Evolutionary conservation across 2,329 filamentous ascomycete genomes (phyloP), one percentile per base, ranked within the genome.

Genomic region (Neocatenulostroma microsporum): DNA sequence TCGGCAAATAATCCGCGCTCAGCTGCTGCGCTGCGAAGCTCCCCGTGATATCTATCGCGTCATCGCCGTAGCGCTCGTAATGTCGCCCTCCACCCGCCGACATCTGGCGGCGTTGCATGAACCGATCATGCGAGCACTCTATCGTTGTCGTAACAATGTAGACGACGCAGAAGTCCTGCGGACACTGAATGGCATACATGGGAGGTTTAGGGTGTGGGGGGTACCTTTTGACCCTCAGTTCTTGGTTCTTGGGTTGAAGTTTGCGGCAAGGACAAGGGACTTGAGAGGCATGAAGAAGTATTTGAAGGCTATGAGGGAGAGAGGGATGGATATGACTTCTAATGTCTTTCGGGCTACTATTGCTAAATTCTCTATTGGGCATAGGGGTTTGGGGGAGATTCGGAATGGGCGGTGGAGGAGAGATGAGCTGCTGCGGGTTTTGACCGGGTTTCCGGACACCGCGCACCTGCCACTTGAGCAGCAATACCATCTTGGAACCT

Each of bases 281-380:
- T 30, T 60, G 9, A 26, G 34, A 11, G 41, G 40, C 15, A 61
- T 62, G 58, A 54, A 56, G 41, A 47, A 42, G 27, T 59, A 54
- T 28, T 48, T 62, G 21, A 42, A 40, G 21, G 30, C 45, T 7
- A 37, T 53, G 2, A 38, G 42, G 5, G 42, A 54, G 18, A 5
- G n/a, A 3, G 27, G 34, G 7, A 14, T 6, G 14, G 19, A 17
- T 4, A 51, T 61, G 34, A 43, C 42, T 3, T 44, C 37, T 23
- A 52, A 51, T 21, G 28, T 55, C 14, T 62, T 60, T 36, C 49
- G 57, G 10, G 46, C 47, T 27, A 47, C 58, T 19, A 54, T 61
- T 29, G 59, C 59, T 7, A 62, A 62, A 34, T 61, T 49, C 42
- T 57, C 53, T n/a, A 58, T 62, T 34, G 58, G 59, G 0, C 40